Evolutionary conservation across 2,329 filamentous ascomycete genomes (phyloP).

Genomic region (Aspergillus fijiensis): DNA sequence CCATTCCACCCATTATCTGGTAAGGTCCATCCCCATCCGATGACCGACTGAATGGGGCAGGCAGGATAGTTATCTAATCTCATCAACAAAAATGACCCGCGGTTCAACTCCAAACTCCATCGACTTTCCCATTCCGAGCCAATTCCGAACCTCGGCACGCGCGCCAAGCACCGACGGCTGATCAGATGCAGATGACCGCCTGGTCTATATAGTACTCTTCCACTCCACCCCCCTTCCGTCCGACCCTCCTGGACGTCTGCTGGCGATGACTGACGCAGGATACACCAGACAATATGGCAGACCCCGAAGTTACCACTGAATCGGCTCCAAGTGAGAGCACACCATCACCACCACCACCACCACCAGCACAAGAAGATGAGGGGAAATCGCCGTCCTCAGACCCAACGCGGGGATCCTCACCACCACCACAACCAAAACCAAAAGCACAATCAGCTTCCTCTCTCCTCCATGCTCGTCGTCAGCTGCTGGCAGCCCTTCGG

Average conservation of each 20-base stretch:
- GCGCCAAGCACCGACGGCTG: conserved; percentile 9
- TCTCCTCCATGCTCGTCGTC: conserved; percentile 15
- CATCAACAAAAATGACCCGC: not conserved
- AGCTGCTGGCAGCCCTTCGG: conserved; percentile 28
- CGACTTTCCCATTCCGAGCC: conserved; percentile 5
- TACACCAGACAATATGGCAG: conserved; percentile 21
- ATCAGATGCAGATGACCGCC: conserved; percentile 14
- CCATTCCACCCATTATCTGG: too few relatives aligned
- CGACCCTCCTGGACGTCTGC: not conserved
- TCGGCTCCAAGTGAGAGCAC: conserved; percentile 12
- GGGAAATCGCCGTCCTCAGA: conserved; percentile 25
- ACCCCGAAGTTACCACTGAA: conserved; percentile 18
- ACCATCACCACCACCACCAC: conserved; percentile 4
- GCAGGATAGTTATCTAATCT: not conserved
- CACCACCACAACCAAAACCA: conserved; percentile 10
- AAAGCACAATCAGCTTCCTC: not conserved
- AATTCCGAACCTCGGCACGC: conserved; percentile 19
- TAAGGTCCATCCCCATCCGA: too few relatives aligned
- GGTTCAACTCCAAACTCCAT: not conserved
- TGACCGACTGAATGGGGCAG: too few relatives aligned
- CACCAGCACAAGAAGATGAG: conserved; percentile 17
- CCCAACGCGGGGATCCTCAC: not conserved
- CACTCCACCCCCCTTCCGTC: not conserved
- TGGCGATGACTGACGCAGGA: not conserved
- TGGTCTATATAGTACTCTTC: not conserved